A percentile compares a stretch with the other conserved stretches of the same genome.
phyloP scores from a whole-genome alignment of 768 basidiomycete species.

The Lepiota brunneoincarnata region DNA sequence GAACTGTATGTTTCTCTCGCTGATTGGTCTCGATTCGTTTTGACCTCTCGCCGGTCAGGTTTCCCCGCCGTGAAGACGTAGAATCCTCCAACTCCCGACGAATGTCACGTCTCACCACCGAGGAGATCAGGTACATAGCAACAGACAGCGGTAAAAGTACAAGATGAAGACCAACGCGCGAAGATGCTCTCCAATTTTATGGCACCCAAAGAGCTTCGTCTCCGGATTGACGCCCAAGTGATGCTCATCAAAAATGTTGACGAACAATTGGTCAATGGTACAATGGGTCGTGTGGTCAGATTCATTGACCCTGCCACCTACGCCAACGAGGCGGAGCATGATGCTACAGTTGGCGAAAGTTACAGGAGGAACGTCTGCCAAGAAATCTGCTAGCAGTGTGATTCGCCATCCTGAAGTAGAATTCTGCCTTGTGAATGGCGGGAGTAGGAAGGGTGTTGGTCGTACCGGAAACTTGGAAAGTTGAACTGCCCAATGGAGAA shows the following conservation, averaged over 20 bases:
- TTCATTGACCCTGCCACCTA: conserved; percentile 60
- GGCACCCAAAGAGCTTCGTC: conserved; percentile 66
- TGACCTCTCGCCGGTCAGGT: conserved; percentile 42
- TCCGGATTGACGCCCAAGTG: conserved; percentile 83
- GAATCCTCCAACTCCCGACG: conserved; percentile 77
- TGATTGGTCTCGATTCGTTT: background rate
- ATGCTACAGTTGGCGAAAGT: conserved; percentile 21
- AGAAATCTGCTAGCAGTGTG: conserved; percentile 18
- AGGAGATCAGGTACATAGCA: conserved; percentile 52
- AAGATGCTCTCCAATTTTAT: conserved; percentile 90
- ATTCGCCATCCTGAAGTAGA: conserved; percentile 70
- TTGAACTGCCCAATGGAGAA: conserved; percentile 85
- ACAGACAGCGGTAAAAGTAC: conserved; percentile 61
- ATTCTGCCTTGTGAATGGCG: conserved; percentile 63
- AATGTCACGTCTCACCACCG: conserved; percentile 56
- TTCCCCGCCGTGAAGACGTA: conserved; percentile 90
- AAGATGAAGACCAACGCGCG: conserved; percentile 54
- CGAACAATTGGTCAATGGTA: conserved; percentile 90
- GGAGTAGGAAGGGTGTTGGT: conserved; percentile 54
- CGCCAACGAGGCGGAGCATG: conserved; percentile 27
- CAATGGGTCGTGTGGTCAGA: conserved; percentile 78
- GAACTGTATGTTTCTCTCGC: conserved; percentile 63
- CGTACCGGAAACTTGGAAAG: conserved; percentile 76
- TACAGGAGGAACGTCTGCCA: conserved; percentile 23
- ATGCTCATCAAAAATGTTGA: conserved; percentile 97